Base-by-base conservation (phyloP, 169 alveolate genomes). In the Eimeria maxima region DNA sequence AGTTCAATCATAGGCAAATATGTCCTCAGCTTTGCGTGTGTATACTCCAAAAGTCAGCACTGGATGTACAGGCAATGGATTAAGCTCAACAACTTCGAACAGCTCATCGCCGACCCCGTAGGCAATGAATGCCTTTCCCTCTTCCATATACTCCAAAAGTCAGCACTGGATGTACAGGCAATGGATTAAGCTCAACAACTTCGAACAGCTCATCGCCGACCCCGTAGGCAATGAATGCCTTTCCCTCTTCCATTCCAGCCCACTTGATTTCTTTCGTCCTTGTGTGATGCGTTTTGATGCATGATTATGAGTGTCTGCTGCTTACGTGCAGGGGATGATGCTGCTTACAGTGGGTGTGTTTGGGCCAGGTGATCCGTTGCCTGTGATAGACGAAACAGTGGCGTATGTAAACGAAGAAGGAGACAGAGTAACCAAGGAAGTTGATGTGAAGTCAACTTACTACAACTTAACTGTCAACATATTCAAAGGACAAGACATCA, bases 41-140 rank as follows among this genome's bases (percentile, higher is more conserved):
- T 96, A 29, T 96, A 96, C 90, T 65, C 94, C 27, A 96, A 87
- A 38, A 83, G 95, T 18, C 97, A 96, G 76, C 97, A 96, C 55
- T 96, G 97, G 97, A 93, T 96, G 20, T 96, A 96, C 78, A 90
- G 97, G 65, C 96, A 96, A 53, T 96, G 97, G 97, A 95, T 96
- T 33, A 96, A 95, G n/a, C 92, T 96, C 22, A 73, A 93, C 50
- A 74, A 95, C 60, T 91, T 90, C 60, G 97, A 96, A 14, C 95
- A 89, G 55, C 97, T 96, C 55, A 92, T 88, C 57, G 97, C 96
- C 73, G 92, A 86, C 14, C 76, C 90, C 47, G 96, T 94, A 81
- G 24, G 96, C 47, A 55, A 0, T 10, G 11, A 27, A 44, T 11
- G 45, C 20, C 47, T n/a, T 24, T 11, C 44, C 20, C 20, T 47